Conservation (phyloP, 306 rosid genomes). For the Ziziphus jujuba region DNA sequence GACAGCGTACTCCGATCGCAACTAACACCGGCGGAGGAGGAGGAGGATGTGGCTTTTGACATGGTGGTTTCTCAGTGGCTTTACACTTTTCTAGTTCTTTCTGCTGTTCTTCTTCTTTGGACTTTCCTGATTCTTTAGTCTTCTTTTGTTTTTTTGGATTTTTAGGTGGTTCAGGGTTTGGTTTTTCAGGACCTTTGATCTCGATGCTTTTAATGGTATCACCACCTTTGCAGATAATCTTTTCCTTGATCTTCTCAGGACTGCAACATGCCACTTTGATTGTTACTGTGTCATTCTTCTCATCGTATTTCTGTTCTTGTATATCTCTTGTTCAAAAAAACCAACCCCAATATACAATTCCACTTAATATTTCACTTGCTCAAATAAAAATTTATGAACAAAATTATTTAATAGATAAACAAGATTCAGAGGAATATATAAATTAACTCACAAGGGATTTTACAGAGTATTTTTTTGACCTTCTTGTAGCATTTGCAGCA, state of each 20-base stretch:
- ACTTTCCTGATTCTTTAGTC: neutral
- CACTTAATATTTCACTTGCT: too few relatives aligned
- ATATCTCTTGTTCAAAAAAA: too few relatives aligned
- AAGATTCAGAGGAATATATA: too few relatives aligned
- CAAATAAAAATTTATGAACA: too few relatives aligned
- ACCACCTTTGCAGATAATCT: conserved; percentile 57
- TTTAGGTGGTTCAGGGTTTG: conserved; percentile 16
- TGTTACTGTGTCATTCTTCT: conserved; percentile 49
- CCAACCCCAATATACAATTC: too few relatives aligned
- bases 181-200: conserved; percentile 42
- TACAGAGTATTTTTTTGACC: too few relatives aligned
- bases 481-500: too few relatives aligned
- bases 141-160: conserved; percentile 2
- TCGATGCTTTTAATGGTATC: conserved; percentile 61
- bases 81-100: conserved; percentile 6
- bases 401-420: too few relatives aligned
- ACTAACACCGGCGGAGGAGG: neutral
- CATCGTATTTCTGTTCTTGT: conserved; percentile 62
- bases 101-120: conserved; percentile 12
- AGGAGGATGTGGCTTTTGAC: conserved; percentile 17
- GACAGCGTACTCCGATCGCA: neutral
- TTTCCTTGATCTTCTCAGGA: conserved; percentile 73
- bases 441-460: too few relatives aligned
- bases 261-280: conserved; percentile 70
- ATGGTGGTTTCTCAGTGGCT: neutral